Base-by-base conservation (phyloP, 495 filamentous ascomycete species). In the Penicillium robsamsonii region DNA sequence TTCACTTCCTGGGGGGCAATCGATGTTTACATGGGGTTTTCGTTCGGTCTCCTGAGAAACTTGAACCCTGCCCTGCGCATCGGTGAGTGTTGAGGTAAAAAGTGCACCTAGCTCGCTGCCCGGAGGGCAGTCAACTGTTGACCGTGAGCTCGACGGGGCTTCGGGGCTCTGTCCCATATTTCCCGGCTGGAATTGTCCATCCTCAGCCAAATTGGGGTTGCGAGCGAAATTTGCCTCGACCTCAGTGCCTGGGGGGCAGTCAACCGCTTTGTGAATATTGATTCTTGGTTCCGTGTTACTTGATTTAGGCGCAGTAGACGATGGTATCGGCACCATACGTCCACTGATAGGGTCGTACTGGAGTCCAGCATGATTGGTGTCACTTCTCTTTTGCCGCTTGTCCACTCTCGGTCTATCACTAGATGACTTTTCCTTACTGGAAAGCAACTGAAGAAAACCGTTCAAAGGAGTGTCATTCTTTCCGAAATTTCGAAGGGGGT, bases 291-390 rank as follows among this genome's bases (percentile, higher is more conserved):
- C 29, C 17, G 4, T 12, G 2, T 56, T 12, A 6, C 20, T 11
- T 12, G 44, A 10, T 52, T 61, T 38, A 1, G 46, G 41, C 11
- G 42, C 41, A 20, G 45, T 44, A 2, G 25, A 15, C 6, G 61
- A 47, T 45, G 61, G 48, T 45, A 43, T 59, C 1, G 62, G 69
- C 11, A 63, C 57, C 75, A 78, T 78, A 22, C 73, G 68, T 5
- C 71, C 70, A 60, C 67, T 73, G 35, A 78, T 70, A 8, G 75
- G 75, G 35, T 78, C 75, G 35, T 71, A 76, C 33, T 68, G 52
- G 33, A 61, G 61, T 30, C 40, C 44, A 25, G 50, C 41, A 2
- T 41, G 46, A 47, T 33, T 53, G n/a, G 40, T 3, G 29, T 53
- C 9, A 18, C 27, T 45, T 31, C 13, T 31, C 31, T n/a, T 20